Evolutionary conservation across 139 green algal genomes (phyloP).

Genomic region (Chlamydomonas schloesseri): DNA sequence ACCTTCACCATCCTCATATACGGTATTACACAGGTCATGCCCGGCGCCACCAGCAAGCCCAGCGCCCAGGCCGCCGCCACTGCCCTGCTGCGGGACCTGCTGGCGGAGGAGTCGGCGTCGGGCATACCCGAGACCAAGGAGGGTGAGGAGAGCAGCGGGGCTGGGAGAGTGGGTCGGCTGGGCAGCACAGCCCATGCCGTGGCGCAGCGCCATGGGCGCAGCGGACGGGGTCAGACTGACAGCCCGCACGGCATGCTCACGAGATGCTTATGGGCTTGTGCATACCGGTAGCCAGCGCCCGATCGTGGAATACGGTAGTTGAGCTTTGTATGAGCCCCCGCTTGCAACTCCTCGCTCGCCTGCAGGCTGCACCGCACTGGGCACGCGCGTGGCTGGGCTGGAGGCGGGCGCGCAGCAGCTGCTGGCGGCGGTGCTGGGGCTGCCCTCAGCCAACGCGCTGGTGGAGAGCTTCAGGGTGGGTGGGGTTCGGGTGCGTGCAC

Average conservation of each 20-base stretch:
- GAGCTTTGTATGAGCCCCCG: too few species aligned
- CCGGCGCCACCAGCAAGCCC: constrained; percentile 10
- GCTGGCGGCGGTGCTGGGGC: constrained; percentile 34
- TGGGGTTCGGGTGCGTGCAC: neutral
- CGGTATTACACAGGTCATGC: constrained; percentile 3
- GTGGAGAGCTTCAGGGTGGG: constrained; percentile 9
- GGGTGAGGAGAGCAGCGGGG: neutral
- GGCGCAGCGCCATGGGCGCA: neutral
- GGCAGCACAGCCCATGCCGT: too few species aligned
- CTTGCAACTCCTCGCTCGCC: too few species aligned
- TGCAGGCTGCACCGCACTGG: constrained; percentile 12
- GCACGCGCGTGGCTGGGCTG: neutral
- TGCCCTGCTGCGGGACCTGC: constrained; percentile 31
- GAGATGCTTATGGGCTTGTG: too few species aligned
- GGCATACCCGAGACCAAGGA: constrained; percentile 1
- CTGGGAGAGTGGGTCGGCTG: too few species aligned
- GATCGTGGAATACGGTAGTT: too few species aligned
- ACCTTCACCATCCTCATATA: too few species aligned
- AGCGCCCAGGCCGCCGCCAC: constrained; percentile 30
- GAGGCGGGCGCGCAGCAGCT: constrained; percentile 28
- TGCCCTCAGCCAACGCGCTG: neutral
- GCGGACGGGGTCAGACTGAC: too few species aligned
- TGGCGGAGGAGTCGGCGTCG: constrained; percentile 16
- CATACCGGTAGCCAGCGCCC: too few species aligned
- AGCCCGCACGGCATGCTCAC: too few species aligned